A percentile compares a stretch with the other conserved stretches of the same genome.
Evolutionary conservation across 169 alveolate species (phyloP).

Genomic region (Perkinsus olseni): DNA sequence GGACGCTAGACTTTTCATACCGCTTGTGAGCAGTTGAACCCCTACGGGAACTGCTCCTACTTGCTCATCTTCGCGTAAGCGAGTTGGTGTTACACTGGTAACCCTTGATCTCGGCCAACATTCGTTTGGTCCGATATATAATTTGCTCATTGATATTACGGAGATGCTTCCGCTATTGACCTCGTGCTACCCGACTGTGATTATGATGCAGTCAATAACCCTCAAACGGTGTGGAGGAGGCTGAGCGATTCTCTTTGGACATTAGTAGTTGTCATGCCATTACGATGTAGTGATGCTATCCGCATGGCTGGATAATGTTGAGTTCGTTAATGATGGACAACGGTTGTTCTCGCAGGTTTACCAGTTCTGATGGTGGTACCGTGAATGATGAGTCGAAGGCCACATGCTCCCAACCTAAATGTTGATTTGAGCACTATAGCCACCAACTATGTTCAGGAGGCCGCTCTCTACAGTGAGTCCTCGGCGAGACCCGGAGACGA

Average conservation of each 20-base stretch:
- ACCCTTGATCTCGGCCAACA: not conserved
- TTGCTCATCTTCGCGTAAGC: not conserved
- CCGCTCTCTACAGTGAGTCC: not conserved
- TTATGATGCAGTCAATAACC: not conserved
- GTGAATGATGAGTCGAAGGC: no score
- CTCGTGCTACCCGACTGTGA: not conserved
- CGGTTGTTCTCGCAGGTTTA: no score
- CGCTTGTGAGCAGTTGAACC: not conserved
- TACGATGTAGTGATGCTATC: not conserved
- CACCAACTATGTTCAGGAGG: not conserved
- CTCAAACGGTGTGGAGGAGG: not conserved
- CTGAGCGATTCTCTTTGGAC: not conserved
- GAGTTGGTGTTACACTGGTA: not conserved
- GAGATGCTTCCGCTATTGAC: not conserved
- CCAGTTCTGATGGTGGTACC: no score
- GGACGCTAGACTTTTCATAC: not conserved
- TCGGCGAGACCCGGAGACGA: not conserved
- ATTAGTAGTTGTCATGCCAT: not conserved
- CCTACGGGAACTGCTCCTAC: not conserved
- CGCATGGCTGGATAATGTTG: not conserved
- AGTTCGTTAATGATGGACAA: not conserved
- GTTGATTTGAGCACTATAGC: not conserved
- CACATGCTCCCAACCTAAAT: no score
- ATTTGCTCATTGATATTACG: not conserved
- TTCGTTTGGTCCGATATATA: not conserved